Evolutionary conservation across 805 yeast genomes (phyloP).

Genomic region (Kregervanrija pseudodelftensis): DNA sequence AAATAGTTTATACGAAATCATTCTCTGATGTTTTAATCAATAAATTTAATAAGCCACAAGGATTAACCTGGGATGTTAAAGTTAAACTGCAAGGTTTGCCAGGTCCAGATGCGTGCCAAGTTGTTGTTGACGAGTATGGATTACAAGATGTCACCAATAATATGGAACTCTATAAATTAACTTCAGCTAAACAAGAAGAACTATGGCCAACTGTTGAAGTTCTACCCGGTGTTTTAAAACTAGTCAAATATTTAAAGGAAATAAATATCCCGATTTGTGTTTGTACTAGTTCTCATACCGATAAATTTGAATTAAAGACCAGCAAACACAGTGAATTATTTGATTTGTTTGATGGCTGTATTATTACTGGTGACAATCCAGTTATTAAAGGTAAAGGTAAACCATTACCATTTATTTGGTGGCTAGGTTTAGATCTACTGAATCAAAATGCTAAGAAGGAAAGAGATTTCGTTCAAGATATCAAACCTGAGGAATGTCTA

Average conservation of each 20-base stretch:
- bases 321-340: constrained; percentile 53
- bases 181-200: constrained; percentile 42
- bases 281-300: constrained; percentile 72
- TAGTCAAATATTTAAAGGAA: constrained; percentile 45
- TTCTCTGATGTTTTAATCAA: constrained; percentile 55
- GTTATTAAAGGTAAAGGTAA: constrained; percentile 81
- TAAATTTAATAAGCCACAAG: constrained; percentile 46
- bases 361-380: constrained; percentile 82
- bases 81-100: constrained; percentile 84
- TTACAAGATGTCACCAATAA: constrained; percentile 50
- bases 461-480: constrained; percentile 31
- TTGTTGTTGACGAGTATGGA: constrained; percentile 58
- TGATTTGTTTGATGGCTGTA: constrained; percentile 49
- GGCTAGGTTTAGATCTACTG: constrained; percentile 61
- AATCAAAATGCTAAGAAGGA: constrained; percentile 43
- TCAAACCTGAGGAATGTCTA: constrained; percentile 67
- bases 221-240: constrained; percentile 78
- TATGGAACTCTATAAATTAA: constrained; percentile 49
- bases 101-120: constrained; percentile 61
- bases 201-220: constrained; percentile 59
- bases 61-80: constrained; percentile 84
- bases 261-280: constrained; percentile 70
- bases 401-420: constrained; percentile 90
- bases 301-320: constrained; percentile 63
- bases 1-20: constrained; percentile 79